phyloP scores from a whole-genome alignment of 352 stramenopile genomes.

The Phytophthora ramorum region DNA sequence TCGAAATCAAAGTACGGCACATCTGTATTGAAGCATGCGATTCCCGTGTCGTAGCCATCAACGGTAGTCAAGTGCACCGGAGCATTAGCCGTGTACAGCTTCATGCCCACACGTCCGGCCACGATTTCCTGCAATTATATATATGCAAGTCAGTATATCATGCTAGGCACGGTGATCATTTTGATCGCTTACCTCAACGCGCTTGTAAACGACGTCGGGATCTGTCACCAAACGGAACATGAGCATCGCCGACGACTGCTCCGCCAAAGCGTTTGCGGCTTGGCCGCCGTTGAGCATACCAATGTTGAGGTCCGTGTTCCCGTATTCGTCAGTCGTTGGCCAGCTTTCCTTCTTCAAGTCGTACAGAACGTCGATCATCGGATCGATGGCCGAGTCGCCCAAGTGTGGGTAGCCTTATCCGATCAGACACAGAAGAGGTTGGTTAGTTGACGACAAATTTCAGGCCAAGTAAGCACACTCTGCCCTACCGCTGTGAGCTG shows the following conservation, averaged over 20 bases:
- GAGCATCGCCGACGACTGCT: constrained; percentile 85
- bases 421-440: not conserved
- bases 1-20: constrained; percentile 90
- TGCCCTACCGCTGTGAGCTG: constrained; percentile 73
- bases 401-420: constrained; percentile 78
- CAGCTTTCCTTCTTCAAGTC: constrained; percentile 81
- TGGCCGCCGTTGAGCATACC: constrained; percentile 82
- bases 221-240: constrained; percentile 89
- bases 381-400: constrained; percentile 84
- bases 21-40: constrained; percentile 91
- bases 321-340: constrained; percentile 82
- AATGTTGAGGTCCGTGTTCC: constrained; percentile 87
- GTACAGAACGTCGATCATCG: constrained; percentile 85
- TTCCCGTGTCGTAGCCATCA: constrained; percentile 84
- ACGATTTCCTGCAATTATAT: constrained; percentile 58
- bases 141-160: constrained; percentile 1
- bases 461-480: not conserved
- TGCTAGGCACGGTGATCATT: not conserved
- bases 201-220: constrained; percentile 71
- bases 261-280: constrained; percentile 83
- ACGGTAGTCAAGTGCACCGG: constrained; percentile 82
- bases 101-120: constrained; percentile 57
- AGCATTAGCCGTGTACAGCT: constrained; percentile 88
- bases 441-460: constrained; percentile 8
- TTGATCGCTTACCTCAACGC: constrained; percentile 51